Conservation (phyloP, 805 yeast genomes). For the Metschnikowia proteae region DNA sequence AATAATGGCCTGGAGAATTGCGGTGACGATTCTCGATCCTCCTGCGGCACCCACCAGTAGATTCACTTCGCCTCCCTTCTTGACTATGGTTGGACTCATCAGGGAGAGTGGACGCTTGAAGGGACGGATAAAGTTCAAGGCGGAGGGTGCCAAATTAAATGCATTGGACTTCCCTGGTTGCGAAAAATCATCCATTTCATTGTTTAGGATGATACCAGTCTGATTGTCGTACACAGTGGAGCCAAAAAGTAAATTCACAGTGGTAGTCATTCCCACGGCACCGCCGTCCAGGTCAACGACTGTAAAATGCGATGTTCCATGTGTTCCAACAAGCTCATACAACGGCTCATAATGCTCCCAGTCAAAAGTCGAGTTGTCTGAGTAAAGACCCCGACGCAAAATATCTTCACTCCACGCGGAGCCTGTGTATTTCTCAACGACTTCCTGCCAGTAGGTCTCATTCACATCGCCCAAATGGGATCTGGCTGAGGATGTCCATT, state of each 20-base stretch:
- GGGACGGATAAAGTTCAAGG: slow-evolving; percentile 73
- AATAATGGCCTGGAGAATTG: slow-evolving; percentile 76
- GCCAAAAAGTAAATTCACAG: slow-evolving; percentile 82
- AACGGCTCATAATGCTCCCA: slow-evolving; percentile 80
- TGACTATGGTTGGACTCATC: slow-evolving; percentile 65
- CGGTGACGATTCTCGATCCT: slow-evolving; percentile 81
- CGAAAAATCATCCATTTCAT: slow-evolving; percentile 95
- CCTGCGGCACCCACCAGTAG: slow-evolving; percentile 87
- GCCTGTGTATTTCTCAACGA: slow-evolving; percentile 43
- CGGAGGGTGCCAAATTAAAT: slow-evolving; percentile 77
- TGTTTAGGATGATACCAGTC: slow-evolving; percentile 82
- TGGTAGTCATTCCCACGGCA: slow-evolving; percentile 85
- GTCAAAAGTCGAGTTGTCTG: slow-evolving; percentile 51
- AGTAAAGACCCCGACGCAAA: slow-evolving; percentile 46
- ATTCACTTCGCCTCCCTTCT: slow-evolving; percentile 32
- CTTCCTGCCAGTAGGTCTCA: slow-evolving; percentile 23
- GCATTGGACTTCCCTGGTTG: slow-evolving; percentile 65
- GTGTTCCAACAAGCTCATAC: slow-evolving; percentile 72
- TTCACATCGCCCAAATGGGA: slow-evolving; percentile 74
- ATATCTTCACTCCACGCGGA: slow-evolving; percentile 53
- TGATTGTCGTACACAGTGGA: slow-evolving; percentile 71
- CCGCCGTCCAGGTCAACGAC: slow-evolving; percentile 70
- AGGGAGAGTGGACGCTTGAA: slow-evolving; percentile 82
- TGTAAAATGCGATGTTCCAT: slow-evolving; percentile 88
- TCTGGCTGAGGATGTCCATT: slow-evolving; percentile 87